Percentiles rank a stretch among this genome's conserved stretches.
These are phyloP conservation scores for Mycena filopes DNA, from an alignment of 768 basidiomycete species.

Conservation along the genomic window DNA sequence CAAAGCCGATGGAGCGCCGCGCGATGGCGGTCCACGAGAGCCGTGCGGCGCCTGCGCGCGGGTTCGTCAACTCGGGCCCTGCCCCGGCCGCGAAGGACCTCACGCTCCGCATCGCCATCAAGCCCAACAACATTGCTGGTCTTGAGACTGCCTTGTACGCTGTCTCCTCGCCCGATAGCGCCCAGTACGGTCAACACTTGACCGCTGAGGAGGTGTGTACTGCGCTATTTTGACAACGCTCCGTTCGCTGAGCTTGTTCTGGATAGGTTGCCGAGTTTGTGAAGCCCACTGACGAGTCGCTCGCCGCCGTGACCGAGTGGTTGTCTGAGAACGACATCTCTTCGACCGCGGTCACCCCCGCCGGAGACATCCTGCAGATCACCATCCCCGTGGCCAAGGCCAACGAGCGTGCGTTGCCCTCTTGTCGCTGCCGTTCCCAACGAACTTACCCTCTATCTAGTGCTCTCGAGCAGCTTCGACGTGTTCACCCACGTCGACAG, in stretches of 20 bases:
- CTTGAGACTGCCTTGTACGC: conserved; percentile 17
- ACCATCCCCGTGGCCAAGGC: conserved; percentile 35
- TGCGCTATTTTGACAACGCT: neutral
- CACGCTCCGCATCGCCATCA: conserved; percentile 14
- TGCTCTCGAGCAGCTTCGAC: conserved; percentile 34
- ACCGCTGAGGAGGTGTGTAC: conserved; percentile 14
- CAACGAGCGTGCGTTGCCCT: too few species aligned
- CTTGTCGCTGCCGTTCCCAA: too few species aligned
- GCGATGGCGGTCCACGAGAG: conserved; percentile 18
- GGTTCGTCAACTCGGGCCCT: conserved; percentile 15
- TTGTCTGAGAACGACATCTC: conserved; percentile 46
- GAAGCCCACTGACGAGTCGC: conserved; percentile 46
- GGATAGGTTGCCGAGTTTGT: conserved; percentile 49
- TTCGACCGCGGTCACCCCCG: conserved; percentile 28
- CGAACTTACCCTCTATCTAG: too few species aligned
- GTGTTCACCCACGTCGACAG: conserved; percentile 23
- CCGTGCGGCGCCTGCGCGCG: conserved; percentile 1
- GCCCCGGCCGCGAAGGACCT: conserved; percentile 7
- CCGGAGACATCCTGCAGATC: conserved; percentile 36
- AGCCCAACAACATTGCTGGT: conserved; percentile 22
- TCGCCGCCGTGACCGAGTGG: conserved; percentile 48
- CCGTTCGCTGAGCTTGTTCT: neutral
- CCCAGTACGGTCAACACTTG: conserved; percentile 21
- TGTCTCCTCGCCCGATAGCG: conserved; percentile 17
- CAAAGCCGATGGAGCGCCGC: conserved; percentile 14